Evolutionary conservation across 2,329 filamentous ascomycete species (phyloP).

Genomic region (Lachnellula occidentalis): DNA sequence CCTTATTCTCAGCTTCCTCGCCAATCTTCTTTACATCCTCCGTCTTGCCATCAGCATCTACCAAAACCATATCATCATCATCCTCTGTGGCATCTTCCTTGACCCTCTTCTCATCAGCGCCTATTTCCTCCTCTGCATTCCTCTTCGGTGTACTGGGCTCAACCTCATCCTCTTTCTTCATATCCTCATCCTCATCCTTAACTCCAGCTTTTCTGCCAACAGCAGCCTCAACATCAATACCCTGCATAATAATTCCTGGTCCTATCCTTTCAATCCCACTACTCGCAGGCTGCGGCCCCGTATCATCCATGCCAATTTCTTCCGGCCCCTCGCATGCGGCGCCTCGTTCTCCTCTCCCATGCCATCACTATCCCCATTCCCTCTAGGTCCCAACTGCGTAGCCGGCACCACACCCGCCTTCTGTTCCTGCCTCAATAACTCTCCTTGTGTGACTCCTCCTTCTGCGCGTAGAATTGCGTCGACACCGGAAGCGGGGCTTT

Average conservation of each 20-base stretch:
- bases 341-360: slow-evolving; percentile 54
- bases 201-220: slow-evolving; percentile 47
- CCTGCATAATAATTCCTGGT: slow-evolving; percentile 43
- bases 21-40: slow-evolving; percentile 13
- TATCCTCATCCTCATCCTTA: slow-evolving; percentile 21
- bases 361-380: slow-evolving; percentile 26
- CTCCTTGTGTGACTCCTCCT: slow-evolving; percentile 70
- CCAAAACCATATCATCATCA: slow-evolving; percentile 10
- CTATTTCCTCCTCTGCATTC: slow-evolving; percentile 46
- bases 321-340: slow-evolving; percentile 78
- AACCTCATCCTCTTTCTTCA: slow-evolving; percentile 26
- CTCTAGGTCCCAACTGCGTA: slow-evolving; percentile 41
- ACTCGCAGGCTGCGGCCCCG: slow-evolving; percentile 58
- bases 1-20: slow-evolving; percentile 17
- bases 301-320: slow-evolving; percentile 79
- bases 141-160: slow-evolving; percentile 45
- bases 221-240: slow-evolving; percentile 56
- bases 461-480: slow-evolving; percentile 28
- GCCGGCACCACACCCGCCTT: slow-evolving; percentile 72
- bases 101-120: slow-evolving; percentile 40
- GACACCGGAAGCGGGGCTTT: slow-evolving; percentile 13
- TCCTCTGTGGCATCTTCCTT: slow-evolving; percentile 37
- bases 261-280: slow-evolving; percentile 37
- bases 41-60: slow-evolving; percentile 18
- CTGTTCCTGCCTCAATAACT: slow-evolving; percentile 81